phyloP scores from a whole-genome alignment of 768 basidiomycete species.

The Mycena floridula region DNA sequence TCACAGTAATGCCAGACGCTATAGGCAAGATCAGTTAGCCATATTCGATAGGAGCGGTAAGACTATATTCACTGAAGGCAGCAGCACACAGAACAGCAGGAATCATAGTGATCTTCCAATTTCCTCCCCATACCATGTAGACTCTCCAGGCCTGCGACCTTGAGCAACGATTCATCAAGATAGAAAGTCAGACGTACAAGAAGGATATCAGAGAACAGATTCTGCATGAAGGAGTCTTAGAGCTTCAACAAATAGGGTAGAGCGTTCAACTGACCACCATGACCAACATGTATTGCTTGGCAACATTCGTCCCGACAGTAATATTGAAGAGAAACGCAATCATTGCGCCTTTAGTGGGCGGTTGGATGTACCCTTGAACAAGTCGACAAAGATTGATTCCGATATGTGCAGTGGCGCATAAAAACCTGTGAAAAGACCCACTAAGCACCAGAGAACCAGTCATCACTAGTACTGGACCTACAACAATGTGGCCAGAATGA shows the following conservation, averaged over 20 bases:
- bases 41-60: background rate
- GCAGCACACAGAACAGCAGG: background rate
- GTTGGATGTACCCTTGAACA: background rate
- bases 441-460: too few species aligned
- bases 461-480: too few species aligned
- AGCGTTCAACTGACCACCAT: background rate
- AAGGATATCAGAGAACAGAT: constrained; percentile 2
- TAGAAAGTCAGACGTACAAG: background rate
- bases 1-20: background rate
- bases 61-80: background rate
- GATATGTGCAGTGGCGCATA: constrained; percentile 1
- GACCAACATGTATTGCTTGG: constrained; percentile 2
- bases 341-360: background rate
- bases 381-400: constrained; percentile 1
- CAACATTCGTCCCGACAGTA: constrained; percentile 1
- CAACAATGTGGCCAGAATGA: too few species aligned
- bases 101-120: background rate
- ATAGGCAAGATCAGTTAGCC: background rate
- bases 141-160: constrained; percentile 2
- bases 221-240: background rate
- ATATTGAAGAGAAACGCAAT: background rate
- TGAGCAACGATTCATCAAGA: too few species aligned
- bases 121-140: constrained; percentile 1
- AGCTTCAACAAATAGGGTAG: background rate
- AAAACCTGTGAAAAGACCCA: too few species aligned